Conservation (phyloP, 768 basidiomycete species). For the Hericium alpestre region DNA sequence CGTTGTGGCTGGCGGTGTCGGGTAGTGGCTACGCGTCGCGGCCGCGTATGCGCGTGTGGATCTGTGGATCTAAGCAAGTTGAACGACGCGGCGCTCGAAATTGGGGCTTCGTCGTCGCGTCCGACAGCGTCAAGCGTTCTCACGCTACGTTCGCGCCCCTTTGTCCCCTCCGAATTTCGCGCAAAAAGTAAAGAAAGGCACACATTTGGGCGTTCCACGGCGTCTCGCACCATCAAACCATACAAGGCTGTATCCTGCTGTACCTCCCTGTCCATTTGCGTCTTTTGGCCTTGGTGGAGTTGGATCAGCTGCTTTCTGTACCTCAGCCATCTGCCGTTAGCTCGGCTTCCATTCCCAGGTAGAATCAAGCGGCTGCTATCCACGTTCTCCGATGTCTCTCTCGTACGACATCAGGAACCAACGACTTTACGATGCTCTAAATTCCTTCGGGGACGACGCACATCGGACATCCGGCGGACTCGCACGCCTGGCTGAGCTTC, state of each 20-base stretch:
- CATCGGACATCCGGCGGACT: background rate
- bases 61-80: too few species aligned
- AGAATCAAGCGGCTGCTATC: background rate
- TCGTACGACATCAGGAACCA: conserved; percentile 1
- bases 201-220: too few species aligned
- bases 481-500: background rate
- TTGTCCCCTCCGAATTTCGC: too few species aligned
- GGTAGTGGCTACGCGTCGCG: background rate
- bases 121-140: too few species aligned
- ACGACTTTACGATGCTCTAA: conserved; percentile 3
- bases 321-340: background rate
- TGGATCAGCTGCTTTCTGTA: background rate
- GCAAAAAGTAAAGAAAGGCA: too few species aligned
- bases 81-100: too few species aligned
- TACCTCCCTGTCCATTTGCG: background rate
- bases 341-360: background rate
- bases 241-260: too few species aligned
- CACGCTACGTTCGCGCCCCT: too few species aligned
- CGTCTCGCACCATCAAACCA: too few species aligned
- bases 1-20: background rate
- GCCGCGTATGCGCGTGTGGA: too few species aligned
- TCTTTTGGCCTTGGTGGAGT: background rate
- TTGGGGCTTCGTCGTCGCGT: too few species aligned
- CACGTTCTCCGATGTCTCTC: background rate
- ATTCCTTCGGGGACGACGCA: background rate